Evolutionary conservation across 768 basidiomycete genomes (phyloP).

Genomic region (Suillus americanus): DNA sequence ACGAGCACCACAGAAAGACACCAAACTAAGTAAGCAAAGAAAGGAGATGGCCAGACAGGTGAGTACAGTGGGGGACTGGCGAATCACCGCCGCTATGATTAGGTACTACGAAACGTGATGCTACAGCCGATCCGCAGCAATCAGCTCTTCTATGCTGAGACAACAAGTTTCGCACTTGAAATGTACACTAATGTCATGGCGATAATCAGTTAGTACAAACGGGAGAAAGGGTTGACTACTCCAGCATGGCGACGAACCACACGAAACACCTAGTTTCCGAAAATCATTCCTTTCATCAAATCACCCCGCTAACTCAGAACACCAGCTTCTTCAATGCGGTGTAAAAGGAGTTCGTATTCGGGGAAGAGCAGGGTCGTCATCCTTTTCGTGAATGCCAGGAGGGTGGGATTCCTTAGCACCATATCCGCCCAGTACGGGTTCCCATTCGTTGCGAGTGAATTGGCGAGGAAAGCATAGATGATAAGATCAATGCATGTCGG

Average conservation of each 20-base stretch:
- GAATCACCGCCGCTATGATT: too few species aligned
- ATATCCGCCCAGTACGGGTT: slow-evolving; percentile 29
- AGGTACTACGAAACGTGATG: neutral
- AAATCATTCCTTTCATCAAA: neutral
- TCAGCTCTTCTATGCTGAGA: neutral
- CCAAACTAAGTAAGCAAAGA: too few species aligned
- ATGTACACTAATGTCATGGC: neutral
- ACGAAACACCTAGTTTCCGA: neutral
- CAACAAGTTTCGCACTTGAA: neutral
- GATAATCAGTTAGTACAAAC: neutral
- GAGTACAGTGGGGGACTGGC: too few species aligned
- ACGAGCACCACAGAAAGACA: too few species aligned
- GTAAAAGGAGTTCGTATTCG: slow-evolving; percentile 23
- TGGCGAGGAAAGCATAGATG: slow-evolving; percentile 32
- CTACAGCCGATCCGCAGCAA: neutral
- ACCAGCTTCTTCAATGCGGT: slow-evolving; percentile 6
- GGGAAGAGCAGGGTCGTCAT: slow-evolving; percentile 29
- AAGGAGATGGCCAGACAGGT: too few species aligned
- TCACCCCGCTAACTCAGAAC: neutral
- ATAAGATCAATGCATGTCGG: slow-evolving; percentile 32
- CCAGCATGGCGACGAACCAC: neutral
- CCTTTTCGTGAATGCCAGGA: slow-evolving; percentile 20
- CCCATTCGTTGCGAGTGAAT: slow-evolving; percentile 17
- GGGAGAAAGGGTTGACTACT: neutral
- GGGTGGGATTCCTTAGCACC: slow-evolving; percentile 18